Evolutionary conservation across 1,139 yeast species (phyloP).

Genomic region (Debaryomycetaceae sp.): DNA sequence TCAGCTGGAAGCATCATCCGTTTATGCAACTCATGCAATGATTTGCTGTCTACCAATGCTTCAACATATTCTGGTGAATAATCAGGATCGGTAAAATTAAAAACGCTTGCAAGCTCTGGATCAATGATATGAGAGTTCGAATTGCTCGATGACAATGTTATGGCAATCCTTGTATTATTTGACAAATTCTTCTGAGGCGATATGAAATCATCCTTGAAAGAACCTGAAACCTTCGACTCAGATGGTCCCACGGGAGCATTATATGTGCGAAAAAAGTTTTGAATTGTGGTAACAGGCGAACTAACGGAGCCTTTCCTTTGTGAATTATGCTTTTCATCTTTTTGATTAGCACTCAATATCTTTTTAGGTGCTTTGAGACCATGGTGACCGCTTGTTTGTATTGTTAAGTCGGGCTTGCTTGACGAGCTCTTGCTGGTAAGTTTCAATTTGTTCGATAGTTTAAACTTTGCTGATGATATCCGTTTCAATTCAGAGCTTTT

Average conservation of each 20-base stretch:
- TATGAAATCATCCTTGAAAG: constrained; percentile 10
- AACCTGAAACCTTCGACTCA: constrained; percentile 7
- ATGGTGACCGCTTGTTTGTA: constrained; percentile 29
- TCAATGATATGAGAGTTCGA: constrained; percentile 41
- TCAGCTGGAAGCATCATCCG: constrained; percentile 40
- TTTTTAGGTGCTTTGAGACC: constrained; percentile 27
- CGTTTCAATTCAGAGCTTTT: not conserved
- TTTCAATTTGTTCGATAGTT: constrained; percentile 11
- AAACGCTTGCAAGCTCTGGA: constrained; percentile 29
- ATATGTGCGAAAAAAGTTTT: constrained; percentile 32
- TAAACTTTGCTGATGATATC: constrained; percentile 4
- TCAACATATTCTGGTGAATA: constrained; percentile 23
- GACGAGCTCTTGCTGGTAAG: constrained; percentile 10
- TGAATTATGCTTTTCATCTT: constrained; percentile 13
- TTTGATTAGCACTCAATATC: constrained; percentile 16
- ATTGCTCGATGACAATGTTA: constrained; percentile 39
- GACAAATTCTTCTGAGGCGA: constrained; percentile 11
- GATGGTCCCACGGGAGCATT: constrained; percentile 12
- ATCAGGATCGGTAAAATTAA: constrained; percentile 39
- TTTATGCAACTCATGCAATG: constrained; percentile 32
- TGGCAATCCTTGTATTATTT: constrained; percentile 18
- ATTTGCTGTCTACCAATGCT: constrained; percentile 18
- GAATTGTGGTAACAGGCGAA: constrained; percentile 37
- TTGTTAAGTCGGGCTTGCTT: constrained; percentile 24
- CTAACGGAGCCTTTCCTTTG: constrained; percentile 24